These are phyloP conservation scores for Ocimum tenuiflorum DNA, from an alignment of 257 asterid species.

Conservation along the genomic window DNA sequence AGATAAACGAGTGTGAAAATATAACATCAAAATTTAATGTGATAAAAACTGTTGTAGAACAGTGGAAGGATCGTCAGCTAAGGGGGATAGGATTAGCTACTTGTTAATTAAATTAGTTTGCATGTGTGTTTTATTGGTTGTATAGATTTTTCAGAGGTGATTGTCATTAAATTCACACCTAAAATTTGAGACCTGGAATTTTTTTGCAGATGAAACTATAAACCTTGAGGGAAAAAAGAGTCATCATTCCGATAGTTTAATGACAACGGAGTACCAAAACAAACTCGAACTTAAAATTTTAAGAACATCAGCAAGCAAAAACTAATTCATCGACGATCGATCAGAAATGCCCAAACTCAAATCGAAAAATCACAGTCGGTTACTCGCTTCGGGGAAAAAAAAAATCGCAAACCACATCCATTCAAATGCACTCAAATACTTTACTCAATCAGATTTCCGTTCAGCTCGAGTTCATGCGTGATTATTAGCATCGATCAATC, in stretches of 20 bases:
- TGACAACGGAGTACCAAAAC: not conserved
- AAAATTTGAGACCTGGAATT: not conserved
- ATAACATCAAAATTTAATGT: not conserved
- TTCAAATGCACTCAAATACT: slow-evolving; percentile 1
- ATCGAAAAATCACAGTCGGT: not conserved
- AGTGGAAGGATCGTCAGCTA: not conserved
- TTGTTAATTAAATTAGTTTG: not conserved
- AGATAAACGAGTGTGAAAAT: not conserved
- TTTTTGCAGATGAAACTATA: not conserved
- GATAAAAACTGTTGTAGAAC: not conserved
- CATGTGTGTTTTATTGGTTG: not conserved
- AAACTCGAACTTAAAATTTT: too few relatives aligned
- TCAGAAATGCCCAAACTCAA: not conserved
- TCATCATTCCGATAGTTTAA: not conserved
- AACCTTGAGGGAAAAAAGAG: not conserved
- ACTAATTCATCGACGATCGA: not conserved
- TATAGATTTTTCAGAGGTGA: too few relatives aligned
- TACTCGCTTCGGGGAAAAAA: not conserved
- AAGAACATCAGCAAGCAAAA: not conserved
- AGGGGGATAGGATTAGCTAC: not conserved
- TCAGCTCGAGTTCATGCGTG: not conserved
- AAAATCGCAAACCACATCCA: not conserved
- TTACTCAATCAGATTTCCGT: not conserved
- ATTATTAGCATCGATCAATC: too few relatives aligned
- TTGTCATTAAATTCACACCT: not conserved